Base-by-base conservation (phyloP, 2,329 filamentous ascomycete genomes). In the Cordyceps pruinosa region DNA sequence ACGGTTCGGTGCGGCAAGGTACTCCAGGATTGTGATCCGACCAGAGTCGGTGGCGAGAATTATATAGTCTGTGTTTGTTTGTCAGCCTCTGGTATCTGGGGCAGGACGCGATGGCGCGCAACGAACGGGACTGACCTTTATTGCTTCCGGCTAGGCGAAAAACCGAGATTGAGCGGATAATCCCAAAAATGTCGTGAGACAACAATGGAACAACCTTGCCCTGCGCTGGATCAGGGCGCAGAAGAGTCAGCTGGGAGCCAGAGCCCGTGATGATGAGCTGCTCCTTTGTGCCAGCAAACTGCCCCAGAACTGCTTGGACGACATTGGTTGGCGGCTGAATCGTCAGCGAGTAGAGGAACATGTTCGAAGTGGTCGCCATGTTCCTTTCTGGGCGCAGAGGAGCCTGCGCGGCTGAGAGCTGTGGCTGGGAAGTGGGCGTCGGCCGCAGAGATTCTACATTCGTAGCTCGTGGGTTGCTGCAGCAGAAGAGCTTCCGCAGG, bases 311-410 rank as follows among this genome's bases (percentile, higher is more conserved):
- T 62, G 94, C 92, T 75, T 96, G 88, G 51, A 88, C 91, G 68
- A 96, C 85, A 59, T 90, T 88, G 64, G 91, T 92, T 34, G 94
- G 90, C 65, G 90, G 88, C 75, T 97, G 91, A 68, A 99, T 87
- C 65, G 94, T 97, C 77, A 99, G 81, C 68, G 90, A 94, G 78
- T 99, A 99, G 77, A 99, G 86, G 73, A 97, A 97, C 90, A 97
- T 96, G 72, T 93, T 93, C 64, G 92, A 97, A 61, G 93, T 97
- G 71, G 92, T 96, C 78, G 94, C 93, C 94, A 97, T 97, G 70
- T 70, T 81, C 69, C 68, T 73, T 68, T 68, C 68, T 72, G 68
- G 69, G 73, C 75, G 55, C 55, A 57, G 47, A 45, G 39, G 39
- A 57, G 55, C 55, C 55, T 57, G 55, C 55, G 55, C 39, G 55